Evolutionary conservation across 805 yeast species (phyloP).

Genomic region (Hanseniaspora lachancei): DNA sequence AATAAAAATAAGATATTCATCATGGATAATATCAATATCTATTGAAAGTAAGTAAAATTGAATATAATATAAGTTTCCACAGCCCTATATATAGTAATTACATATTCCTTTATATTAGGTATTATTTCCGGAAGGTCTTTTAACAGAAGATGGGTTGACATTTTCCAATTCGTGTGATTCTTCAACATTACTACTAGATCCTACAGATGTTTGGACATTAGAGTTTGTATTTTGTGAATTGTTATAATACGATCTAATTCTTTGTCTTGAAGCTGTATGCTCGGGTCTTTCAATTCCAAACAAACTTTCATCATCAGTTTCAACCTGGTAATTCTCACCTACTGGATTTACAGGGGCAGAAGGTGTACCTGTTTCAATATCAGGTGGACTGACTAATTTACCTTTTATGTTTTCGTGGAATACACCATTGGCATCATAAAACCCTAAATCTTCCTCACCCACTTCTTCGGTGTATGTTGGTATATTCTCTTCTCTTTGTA

Average conservation of each 20-base stretch:
- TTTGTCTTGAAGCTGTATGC: slow-evolving; percentile 9
- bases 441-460: slow-evolving; percentile 64
- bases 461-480: slow-evolving; percentile 59
- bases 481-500: slow-evolving; percentile 35
- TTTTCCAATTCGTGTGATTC: neutral
- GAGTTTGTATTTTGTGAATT: neutral
- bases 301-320: neutral
- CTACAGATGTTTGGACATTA: neutral
- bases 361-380: slow-evolving; percentile 14
- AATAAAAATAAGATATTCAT: too few relatives aligned
- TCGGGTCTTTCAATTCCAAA: slow-evolving; percentile 9
- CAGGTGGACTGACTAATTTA: slow-evolving; percentile 23
- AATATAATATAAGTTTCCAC: neutral
- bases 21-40: too few relatives aligned
- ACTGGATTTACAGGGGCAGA: neutral
- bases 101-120: neutral
- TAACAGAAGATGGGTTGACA: neutral
- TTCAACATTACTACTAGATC: neutral
- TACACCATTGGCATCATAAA: slow-evolving; percentile 51
- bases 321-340: neutral
- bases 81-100: neutral
- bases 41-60: too few relatives aligned
- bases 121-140: neutral
- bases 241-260: slow-evolving; percentile 7
- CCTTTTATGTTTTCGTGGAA: slow-evolving; percentile 31